These are phyloP conservation scores for Cryptococcus sp. DNA, from an alignment of 1,284 basidiomycete genomes.

Conservation along the genomic window DNA sequence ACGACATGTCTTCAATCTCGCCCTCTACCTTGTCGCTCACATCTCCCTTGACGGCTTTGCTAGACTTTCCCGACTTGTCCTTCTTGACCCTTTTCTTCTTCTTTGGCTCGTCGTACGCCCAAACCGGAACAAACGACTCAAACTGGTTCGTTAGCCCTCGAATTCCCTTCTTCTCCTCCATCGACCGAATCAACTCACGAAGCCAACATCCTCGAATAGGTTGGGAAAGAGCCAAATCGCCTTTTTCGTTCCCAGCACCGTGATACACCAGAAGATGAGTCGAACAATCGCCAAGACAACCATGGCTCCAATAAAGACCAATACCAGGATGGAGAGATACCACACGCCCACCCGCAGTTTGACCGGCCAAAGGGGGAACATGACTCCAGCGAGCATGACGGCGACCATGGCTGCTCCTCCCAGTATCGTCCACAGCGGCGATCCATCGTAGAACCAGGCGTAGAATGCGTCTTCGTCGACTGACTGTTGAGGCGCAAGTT, in stretches of 20 bases:
- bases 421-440: slow-evolving; percentile 88
- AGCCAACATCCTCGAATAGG: slow-evolving; percentile 96
- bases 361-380: slow-evolving; percentile 98
- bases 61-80: slow-evolving; percentile 5
- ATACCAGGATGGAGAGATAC: slow-evolving; percentile 84
- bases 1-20: neutral
- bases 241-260: slow-evolving; percentile 75
- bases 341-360: slow-evolving; percentile 91
- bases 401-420: slow-evolving; percentile 87
- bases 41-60: too few species aligned
- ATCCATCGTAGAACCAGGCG: slow-evolving; percentile 95
- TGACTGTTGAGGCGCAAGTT: slow-evolving; percentile 71
- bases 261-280: slow-evolving; percentile 89
- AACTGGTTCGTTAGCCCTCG: slow-evolving; percentile 55
- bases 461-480: slow-evolving; percentile 73
- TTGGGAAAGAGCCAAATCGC: slow-evolving; percentile 99
- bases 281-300: slow-evolving; percentile 87
- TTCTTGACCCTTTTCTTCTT: slow-evolving; percentile 57
- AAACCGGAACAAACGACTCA: slow-evolving; percentile 94
- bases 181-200: slow-evolving; percentile 62
- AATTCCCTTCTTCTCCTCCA: too few species aligned
- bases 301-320: slow-evolving; percentile 85
- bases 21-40: too few species aligned
- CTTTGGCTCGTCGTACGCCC: slow-evolving; percentile 95
- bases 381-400: slow-evolving; percentile 91